A percentile compares a stretch with the other conserved stretches of the same genome.
phyloP scores from a whole-genome alignment of 495 filamentous ascomycete species.

The Penicillium desertorum region DNA sequence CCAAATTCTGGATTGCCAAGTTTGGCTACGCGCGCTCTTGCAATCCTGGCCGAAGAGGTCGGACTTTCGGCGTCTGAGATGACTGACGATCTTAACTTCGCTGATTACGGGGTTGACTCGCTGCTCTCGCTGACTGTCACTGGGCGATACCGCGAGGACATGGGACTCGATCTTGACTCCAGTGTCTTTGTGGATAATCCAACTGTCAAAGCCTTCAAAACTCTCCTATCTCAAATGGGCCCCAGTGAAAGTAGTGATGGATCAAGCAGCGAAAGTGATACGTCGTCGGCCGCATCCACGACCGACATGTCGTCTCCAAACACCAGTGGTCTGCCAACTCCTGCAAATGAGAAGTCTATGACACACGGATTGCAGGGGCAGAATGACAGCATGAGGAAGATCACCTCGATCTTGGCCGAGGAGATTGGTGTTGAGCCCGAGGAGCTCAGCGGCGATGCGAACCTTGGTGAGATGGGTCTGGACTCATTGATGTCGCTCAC shows the following conservation, averaged over 20 bases:
- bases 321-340: slow-evolving; percentile 34
- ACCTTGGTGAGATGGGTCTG: slow-evolving; percentile 51
- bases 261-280: slow-evolving; percentile 36
- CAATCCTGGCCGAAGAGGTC: slow-evolving; percentile 65
- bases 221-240: slow-evolving; percentile 48
- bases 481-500: slow-evolving; percentile 55
- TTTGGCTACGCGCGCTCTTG: slow-evolving; percentile 47
- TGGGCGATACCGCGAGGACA: slow-evolving; percentile 49
- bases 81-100: slow-evolving; percentile 49
- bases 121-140: slow-evolving; percentile 51
- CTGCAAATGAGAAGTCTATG: slow-evolving; percentile 36
- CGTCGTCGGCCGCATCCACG: slow-evolving; percentile 34
- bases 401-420: slow-evolving; percentile 60
- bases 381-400: slow-evolving; percentile 45
- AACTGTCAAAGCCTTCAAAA: slow-evolving; percentile 61
- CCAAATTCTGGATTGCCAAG: slow-evolving; percentile 32
- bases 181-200: slow-evolving; percentile 58
- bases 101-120: slow-evolving; percentile 55
- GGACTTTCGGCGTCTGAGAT: slow-evolving; percentile 63
- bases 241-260: slow-evolving; percentile 34
- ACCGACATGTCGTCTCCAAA: slow-evolving; percentile 39
- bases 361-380: slow-evolving; percentile 34
- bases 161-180: slow-evolving; percentile 51
- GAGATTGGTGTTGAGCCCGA: slow-evolving; percentile 68
- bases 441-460: slow-evolving; percentile 52